phyloP scores from a whole-genome alignment of 257 asterid genomes.

The Phtheirospermum japonicum region DNA sequence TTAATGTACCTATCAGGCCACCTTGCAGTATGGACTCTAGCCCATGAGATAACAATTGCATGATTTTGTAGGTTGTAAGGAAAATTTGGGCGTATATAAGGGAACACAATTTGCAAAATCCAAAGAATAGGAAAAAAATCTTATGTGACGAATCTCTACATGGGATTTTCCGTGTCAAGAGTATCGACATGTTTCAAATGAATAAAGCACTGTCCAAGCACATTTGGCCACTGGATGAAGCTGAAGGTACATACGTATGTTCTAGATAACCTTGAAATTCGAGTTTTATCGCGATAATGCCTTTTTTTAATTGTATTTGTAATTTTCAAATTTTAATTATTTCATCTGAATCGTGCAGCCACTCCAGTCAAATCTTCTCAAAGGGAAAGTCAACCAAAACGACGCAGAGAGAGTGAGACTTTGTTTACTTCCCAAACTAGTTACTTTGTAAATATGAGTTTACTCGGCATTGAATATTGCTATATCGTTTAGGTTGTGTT shows the following conservation, averaged over 20 bases:
- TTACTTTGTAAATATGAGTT: not conserved
- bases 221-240: constrained; percentile 15
- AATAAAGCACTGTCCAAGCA: constrained; percentile 13
- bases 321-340: not conserved
- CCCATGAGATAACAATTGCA: not conserved
- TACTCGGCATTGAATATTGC: not conserved
- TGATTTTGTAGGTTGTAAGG: constrained; percentile 3
- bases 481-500: not conserved
- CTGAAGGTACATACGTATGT: not conserved
- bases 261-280: too few relatives aligned
- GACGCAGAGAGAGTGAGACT: constrained; percentile 2
- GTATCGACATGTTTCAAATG: constrained; percentile 12
- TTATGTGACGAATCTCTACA: constrained; percentile 8
- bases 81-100: constrained; percentile 2
- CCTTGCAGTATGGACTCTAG: too few relatives aligned
- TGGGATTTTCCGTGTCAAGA: constrained; percentile 6
- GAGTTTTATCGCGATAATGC: too few relatives aligned
- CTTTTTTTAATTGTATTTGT: not conserved
- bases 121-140: constrained; percentile 6
- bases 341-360: not conserved
- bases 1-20: too few relatives aligned
- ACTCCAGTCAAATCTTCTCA: constrained; percentile 14
- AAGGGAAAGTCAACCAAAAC: not conserved
- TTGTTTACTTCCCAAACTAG: not conserved
- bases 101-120: constrained; percentile 10